Conservation (phyloP, 2,329 filamentous ascomycete genomes). For the Talaromyces sp. region DNA sequence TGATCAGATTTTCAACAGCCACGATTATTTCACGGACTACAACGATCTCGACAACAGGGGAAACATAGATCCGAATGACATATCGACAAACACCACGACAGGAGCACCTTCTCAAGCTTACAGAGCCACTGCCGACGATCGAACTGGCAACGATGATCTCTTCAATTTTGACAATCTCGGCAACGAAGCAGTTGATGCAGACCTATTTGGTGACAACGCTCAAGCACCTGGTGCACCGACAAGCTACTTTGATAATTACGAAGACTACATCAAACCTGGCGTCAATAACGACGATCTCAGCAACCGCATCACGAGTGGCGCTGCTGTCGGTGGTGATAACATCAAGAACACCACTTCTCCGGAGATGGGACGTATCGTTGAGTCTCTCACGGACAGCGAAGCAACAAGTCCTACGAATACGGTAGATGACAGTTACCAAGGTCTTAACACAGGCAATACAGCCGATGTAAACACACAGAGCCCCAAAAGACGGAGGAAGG, state of each 20-base stretch:
- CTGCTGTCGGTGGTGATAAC: conserved; percentile 10
- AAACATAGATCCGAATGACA: conserved; percentile 8
- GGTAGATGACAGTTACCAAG: conserved; percentile 26
- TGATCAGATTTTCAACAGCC: conserved; percentile 53
- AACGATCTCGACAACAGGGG: conserved; percentile 24
- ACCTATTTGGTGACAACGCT: conserved; percentile 22
- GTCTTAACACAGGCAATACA: background rate
- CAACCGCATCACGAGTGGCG: conserved; percentile 9
- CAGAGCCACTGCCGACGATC: conserved; percentile 17
- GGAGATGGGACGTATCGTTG: conserved; percentile 34
- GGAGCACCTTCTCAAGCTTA: conserved; percentile 18
- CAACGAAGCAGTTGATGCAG: conserved; percentile 24
- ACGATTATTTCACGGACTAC: conserved; percentile 50
- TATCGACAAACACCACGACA: conserved; percentile 10
- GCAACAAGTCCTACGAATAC: conserved; percentile 37
- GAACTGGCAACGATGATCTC: conserved; percentile 27
- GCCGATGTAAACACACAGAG: conserved; percentile 5
- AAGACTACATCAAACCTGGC: conserved; percentile 21
- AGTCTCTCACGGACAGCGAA: conserved; percentile 43
- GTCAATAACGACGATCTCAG: conserved; percentile 17
- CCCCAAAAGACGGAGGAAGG: conserved; percentile 8
- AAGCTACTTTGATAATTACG: conserved; percentile 32
- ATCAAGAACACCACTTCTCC: conserved; percentile 16
- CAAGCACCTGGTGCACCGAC: conserved; percentile 19
- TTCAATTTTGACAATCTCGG: conserved; percentile 40